Evolutionary conservation across 257 asterid species (phyloP).

Genomic region (Penstemon eatonii): DNA sequence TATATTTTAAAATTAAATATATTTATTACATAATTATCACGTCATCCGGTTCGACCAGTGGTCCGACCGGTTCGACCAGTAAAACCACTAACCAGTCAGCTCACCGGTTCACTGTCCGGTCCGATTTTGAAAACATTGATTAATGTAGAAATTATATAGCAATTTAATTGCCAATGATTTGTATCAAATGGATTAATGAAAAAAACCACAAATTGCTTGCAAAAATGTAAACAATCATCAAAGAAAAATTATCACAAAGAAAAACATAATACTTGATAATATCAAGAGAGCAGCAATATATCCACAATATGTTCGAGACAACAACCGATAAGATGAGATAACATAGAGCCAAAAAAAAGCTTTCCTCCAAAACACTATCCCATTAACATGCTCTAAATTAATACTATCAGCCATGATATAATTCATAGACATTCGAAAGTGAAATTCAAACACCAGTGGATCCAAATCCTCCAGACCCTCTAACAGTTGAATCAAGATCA

Average conservation of each 20-base stretch:
- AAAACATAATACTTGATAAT: neutral
- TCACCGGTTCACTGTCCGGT: no score
- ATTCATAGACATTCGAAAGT: no score
- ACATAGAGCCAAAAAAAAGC: neutral
- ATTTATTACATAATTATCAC: no score
- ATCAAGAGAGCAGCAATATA: neutral
- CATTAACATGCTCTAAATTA: neutral
- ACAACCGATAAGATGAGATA: neutral
- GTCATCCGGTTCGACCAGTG: no score
- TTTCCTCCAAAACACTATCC: neutral
- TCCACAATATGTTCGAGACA: neutral
- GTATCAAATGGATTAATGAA: neutral
- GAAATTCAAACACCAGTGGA: constrained; percentile 44
- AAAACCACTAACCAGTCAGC: no score
- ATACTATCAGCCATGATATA: neutral
- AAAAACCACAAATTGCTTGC: neutral
- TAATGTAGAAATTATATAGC: no score
- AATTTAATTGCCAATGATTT: no score
- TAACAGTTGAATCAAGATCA: constrained; percentile 41
- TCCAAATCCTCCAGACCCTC: constrained; percentile 50
- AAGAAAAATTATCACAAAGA: neutral
- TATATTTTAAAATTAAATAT: no score
- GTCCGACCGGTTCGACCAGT: no score
- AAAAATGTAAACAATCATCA: neutral
- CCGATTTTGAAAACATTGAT: no score